These are phyloP conservation scores for Kodamaea suecica DNA, from an alignment of 1,139 yeast genomes.

Conservation along the genomic window DNA sequence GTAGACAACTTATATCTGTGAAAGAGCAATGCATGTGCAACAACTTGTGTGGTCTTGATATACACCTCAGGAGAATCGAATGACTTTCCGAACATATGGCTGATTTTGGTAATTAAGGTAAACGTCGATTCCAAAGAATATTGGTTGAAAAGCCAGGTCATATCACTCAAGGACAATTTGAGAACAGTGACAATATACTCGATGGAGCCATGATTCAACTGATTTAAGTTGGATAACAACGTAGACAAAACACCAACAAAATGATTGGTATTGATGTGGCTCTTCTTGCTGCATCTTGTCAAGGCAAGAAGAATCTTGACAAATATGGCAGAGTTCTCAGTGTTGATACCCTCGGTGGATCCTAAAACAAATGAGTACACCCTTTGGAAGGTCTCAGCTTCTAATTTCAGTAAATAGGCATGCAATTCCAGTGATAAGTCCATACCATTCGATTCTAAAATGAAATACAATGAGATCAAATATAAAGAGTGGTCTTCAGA, in stretches of 20 bases:
- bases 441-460: slow-evolving; percentile 16
- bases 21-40: slow-evolving; percentile 57
- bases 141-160: slow-evolving; percentile 64
- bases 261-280: slow-evolving; percentile 8
- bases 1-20: slow-evolving; percentile 70
- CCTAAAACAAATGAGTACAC: slow-evolving; percentile 11
- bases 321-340: slow-evolving; percentile 7
- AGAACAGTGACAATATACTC: slow-evolving; percentile 19
- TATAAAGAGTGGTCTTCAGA: slow-evolving; percentile 14
- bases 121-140: slow-evolving; percentile 58
- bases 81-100: slow-evolving; percentile 8
- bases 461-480: slow-evolving; percentile 20
- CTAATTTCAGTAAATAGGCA: slow-evolving; percentile 14
- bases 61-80: slow-evolving; percentile 23
- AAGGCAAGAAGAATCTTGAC: slow-evolving; percentile 9
- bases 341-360: slow-evolving; percentile 11
- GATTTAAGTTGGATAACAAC: slow-evolving; percentile 9
- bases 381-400: slow-evolving; percentile 10
- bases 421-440: slow-evolving; percentile 14
- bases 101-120: slow-evolving; percentile 29
- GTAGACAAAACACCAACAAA: slow-evolving; percentile 14
- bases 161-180: slow-evolving; percentile 43
- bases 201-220: slow-evolving; percentile 8
- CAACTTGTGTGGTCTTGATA: slow-evolving; percentile 36
- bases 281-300: slow-evolving; percentile 7